Evolutionary conservation across 2,329 filamentous ascomycete genomes (phyloP).

Genomic region (Penicillium carneum): DNA sequence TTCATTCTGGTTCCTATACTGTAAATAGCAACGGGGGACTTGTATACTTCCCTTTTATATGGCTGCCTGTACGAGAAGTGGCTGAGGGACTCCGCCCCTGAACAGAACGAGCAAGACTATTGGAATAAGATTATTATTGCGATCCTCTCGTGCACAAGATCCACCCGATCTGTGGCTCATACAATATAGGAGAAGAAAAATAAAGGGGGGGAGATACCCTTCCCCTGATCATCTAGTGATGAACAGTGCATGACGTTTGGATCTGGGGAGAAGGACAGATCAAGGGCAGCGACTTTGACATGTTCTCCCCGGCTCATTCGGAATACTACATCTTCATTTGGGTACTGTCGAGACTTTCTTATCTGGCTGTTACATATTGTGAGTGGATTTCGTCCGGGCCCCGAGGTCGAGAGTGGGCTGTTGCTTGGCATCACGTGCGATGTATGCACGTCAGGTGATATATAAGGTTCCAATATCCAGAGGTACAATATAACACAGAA

Average conservation of each 20-base stretch:
- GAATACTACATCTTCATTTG: not conserved
- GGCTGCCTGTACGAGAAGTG: constrained; percentile 29
- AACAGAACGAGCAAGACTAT: not conserved
- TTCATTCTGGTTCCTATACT: not conserved
- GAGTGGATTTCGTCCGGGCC: not conserved
- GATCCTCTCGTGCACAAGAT: constrained; percentile 10
- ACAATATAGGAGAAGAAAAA: not conserved
- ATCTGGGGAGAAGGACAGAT: constrained; percentile 2
- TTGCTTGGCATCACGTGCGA: not conserved
- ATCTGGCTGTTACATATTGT: not conserved
- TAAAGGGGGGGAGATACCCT: not conserved
- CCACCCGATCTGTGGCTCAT: constrained; percentile 32
- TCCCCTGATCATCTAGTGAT: constrained; percentile 27
- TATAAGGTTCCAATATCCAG: too few relatives aligned
- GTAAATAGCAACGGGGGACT: not conserved
- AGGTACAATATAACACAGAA: too few relatives aligned
- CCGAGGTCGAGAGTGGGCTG: not conserved
- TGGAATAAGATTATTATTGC: constrained; percentile 2
- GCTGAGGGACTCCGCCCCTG: constrained; percentile 9
- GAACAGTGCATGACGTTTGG: constrained; percentile 33
- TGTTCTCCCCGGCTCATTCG: not conserved
- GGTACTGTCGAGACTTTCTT: not conserved
- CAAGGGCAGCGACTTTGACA: not conserved
- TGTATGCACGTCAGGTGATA: too few relatives aligned
- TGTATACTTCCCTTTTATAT: constrained; percentile 12